Conservation (phyloP, 352 stramenopile species). For the Globisporangium okanoganense region DNA sequence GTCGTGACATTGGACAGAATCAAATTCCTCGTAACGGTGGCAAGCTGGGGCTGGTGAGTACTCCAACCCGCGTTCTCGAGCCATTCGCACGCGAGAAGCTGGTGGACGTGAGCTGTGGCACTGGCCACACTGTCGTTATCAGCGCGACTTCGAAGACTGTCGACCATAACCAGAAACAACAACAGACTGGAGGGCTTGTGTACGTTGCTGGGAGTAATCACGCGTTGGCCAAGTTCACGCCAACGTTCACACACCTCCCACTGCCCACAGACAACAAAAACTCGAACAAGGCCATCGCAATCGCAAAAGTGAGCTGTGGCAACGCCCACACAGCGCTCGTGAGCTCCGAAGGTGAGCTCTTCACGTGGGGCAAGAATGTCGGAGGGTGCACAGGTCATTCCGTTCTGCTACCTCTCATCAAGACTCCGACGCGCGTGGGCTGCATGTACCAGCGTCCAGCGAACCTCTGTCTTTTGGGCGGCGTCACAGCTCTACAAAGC, state of each 20-base stretch:
- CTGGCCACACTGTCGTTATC: conserved; percentile 56
- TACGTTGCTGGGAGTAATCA: conserved; percentile 70
- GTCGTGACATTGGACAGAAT: conserved; percentile 52
- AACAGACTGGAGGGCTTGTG: conserved; percentile 29
- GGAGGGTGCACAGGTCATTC: conserved; percentile 61
- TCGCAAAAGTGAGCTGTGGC: conserved; percentile 55
- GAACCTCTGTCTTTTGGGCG: conserved; percentile 42
- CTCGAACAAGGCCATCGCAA: conserved; percentile 18
- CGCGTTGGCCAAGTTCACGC: conserved; percentile 56
- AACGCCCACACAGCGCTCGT: conserved; percentile 65
- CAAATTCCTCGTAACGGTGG: conserved; percentile 54
- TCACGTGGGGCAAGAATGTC: conserved; percentile 74
- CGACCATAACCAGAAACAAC: too few relatives aligned
- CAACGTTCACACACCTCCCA: conserved; percentile 38
- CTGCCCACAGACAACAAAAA: conserved; percentile 10
- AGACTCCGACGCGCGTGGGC: conserved; percentile 38
- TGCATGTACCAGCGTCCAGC: conserved; percentile 58
- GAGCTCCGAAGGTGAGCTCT: conserved; percentile 55
- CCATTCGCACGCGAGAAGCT: conserved; percentile 41
- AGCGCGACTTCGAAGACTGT: conserved; percentile 21
- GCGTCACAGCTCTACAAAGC: conserved; percentile 40
- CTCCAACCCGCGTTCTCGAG: conserved; percentile 33
- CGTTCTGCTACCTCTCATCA: conserved; percentile 28
- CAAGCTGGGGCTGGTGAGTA: conserved; percentile 33
- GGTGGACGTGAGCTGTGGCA: conserved; percentile 67